phyloP scores from a whole-genome alignment of 768 basidiomycete species.

The Mycena crocata region DNA sequence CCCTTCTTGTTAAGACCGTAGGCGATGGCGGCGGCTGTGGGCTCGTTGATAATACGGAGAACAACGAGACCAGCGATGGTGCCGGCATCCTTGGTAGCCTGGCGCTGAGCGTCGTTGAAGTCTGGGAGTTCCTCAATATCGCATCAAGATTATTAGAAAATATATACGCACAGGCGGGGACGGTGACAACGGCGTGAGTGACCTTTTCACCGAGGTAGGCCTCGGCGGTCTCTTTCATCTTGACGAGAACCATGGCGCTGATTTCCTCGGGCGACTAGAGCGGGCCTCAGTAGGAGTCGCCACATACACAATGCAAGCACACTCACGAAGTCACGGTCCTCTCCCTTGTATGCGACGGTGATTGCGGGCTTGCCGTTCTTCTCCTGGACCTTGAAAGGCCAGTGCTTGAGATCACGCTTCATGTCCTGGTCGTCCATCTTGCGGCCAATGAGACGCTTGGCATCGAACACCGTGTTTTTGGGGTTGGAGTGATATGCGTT shows the following conservation, averaged over 20 bases:
- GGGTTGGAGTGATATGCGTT: constrained; percentile 95
- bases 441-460: constrained; percentile 94
- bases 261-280: constrained; percentile 92
- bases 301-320: not conserved
- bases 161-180: constrained; percentile 85
- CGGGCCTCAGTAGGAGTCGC: not conserved
- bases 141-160: not conserved
- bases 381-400: constrained; percentile 87
- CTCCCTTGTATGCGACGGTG: constrained; percentile 81
- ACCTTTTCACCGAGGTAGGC: constrained; percentile 96
- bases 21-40: constrained; percentile 96
- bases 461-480: constrained; percentile 94
- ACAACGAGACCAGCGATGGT: constrained; percentile 94
- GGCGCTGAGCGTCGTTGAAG: constrained; percentile 99
- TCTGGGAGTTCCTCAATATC: constrained; percentile 54
- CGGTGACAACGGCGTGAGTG: constrained; percentile 97
- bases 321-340: constrained; percentile 86
- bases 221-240: constrained; percentile 99
- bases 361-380: constrained; percentile 86
- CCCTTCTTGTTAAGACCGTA: constrained; percentile 98
- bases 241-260: constrained; percentile 92
- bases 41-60: constrained; percentile 98
- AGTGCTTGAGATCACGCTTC: constrained; percentile 88
- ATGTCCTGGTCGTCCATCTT: constrained; percentile 85
- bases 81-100: constrained; percentile 98